A percentile compares a stretch with the other conserved stretches of the same genome.
phyloP scores from a whole-genome alignment of 2,329 filamentous ascomycete genomes.

The Cordyceps cateniannulata region DNA sequence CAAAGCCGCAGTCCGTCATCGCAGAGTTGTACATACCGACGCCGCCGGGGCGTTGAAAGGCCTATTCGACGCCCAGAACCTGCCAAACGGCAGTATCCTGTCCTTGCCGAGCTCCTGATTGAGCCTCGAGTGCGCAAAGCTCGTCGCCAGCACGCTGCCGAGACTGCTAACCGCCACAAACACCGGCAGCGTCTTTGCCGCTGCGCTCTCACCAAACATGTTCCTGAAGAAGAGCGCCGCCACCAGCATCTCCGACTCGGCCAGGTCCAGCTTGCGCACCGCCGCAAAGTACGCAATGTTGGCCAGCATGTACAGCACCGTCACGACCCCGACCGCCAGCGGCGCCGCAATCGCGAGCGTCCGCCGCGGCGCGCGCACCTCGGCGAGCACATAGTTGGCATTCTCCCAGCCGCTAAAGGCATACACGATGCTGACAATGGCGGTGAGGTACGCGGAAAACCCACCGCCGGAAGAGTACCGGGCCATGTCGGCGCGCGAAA shows the following conservation, averaged over 20 bases:
- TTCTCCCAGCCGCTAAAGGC: slow-evolving; percentile 60
- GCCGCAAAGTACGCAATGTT: slow-evolving; percentile 62
- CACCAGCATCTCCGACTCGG: slow-evolving; percentile 52
- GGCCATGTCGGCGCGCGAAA: slow-evolving; percentile 36
- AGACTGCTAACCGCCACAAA: slow-evolving; percentile 56
- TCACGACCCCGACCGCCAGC: slow-evolving; percentile 50
- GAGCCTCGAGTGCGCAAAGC: slow-evolving; percentile 51
- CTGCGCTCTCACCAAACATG: slow-evolving; percentile 52
- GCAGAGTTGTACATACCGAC: slow-evolving; percentile 28
- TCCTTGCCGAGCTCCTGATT: slow-evolving; percentile 66
- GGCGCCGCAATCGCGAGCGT: slow-evolving; percentile 52
- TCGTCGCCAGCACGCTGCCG: slow-evolving; percentile 56
- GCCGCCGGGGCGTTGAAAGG: slow-evolving; percentile 61
- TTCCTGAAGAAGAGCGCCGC: slow-evolving; percentile 56
- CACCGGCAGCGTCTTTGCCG: slow-evolving; percentile 39
- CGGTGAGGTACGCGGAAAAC: slow-evolving; percentile 48
- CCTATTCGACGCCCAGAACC: slow-evolving; percentile 62
- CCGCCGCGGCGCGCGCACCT: slow-evolving; percentile 48
- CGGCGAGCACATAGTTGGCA: slow-evolving; percentile 54
- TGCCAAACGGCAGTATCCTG: slow-evolving; percentile 58
- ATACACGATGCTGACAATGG: slow-evolving; percentile 52
- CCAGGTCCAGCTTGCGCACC: slow-evolving; percentile 51
- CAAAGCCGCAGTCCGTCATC: background rate
- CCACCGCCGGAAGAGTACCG: slow-evolving; percentile 40
- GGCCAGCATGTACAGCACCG: slow-evolving; percentile 55